Base-by-base conservation (phyloP, 108 stramenopile genomes). In the Fragilariopsis cylindrus region DNA sequence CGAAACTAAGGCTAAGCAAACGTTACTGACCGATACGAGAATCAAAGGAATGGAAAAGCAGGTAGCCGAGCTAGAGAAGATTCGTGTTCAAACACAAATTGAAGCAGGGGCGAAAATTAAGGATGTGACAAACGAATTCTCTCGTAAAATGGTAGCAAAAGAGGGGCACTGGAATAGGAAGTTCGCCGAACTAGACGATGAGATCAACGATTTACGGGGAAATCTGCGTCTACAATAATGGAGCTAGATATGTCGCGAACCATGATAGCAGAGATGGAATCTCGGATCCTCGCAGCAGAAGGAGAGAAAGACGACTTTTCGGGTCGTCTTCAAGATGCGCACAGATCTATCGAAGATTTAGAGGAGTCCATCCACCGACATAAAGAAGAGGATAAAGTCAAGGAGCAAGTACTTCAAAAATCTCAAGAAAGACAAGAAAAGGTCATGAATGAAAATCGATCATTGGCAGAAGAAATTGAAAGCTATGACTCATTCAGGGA, bases 221-320 rank as follows among this genome's bases (percentile, higher is more conserved):
- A 54, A 30, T 57, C 49, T 3, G 50, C 39, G 16, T 40, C 45
- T n/a, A 43, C 65, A 30, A 5, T 4, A 30, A n/a, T 74, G 57
- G 71, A 80, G 55, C n/a, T 69, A 5, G 73, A 74, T 30, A 73
- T 70, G 73, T 60, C 57, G 5, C 41, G 44, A 46, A 69, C 72
- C 6, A 72, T 70, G 57, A 46, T 60, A 5, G 8, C 41, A 21
- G 67, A 70, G 49, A 62, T 76, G 73, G 66, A 69, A 21, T 50
- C 30, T 9, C 48, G 49, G 45, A 68, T 68, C 46, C 4, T 48
- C 18, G 47, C 48, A 9, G 18, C 49, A 13, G 67, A 68, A 68
- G 7, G 18, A 30, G 67, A 68, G 30, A 68, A 68, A 52, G 67
- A 7, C 3, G 67, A 49, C 43, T 48, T 52, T 68, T 11, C 49